These are phyloP conservation scores for Dipteronia sinensis DNA, from an alignment of 345 rosid genomes.

Conservation along the genomic window DNA sequence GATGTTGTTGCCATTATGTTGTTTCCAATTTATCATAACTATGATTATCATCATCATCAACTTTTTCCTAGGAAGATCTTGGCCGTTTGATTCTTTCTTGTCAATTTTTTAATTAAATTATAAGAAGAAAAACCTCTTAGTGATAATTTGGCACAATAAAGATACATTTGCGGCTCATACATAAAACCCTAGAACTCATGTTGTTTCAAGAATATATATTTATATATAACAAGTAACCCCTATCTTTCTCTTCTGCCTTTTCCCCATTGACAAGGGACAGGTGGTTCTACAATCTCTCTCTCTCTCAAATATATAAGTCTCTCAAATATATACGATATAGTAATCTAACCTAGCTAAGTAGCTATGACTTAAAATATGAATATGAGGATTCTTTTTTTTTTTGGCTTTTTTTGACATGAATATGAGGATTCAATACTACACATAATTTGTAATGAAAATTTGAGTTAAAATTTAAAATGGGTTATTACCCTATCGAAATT, in stretches of 20 bases:
- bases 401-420: too few species aligned
- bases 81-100: not conserved
- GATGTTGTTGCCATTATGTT: slow-evolving; percentile 8
- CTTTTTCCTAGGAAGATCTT: slow-evolving; percentile 1
- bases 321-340: too few species aligned
- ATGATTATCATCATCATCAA: not conserved
- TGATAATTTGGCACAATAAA: not conserved
- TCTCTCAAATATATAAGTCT: too few species aligned
- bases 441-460: not conserved
- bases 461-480: not conserved
- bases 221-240: not conserved
- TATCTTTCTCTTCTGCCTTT: not conserved
- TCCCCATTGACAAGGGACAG: not conserved
- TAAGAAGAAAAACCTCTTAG: not conserved
- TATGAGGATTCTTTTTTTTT: too few species aligned
- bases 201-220: not conserved
- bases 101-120: not conserved
- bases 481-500: too few species aligned
- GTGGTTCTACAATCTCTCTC: too few species aligned
- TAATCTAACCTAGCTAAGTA: not conserved
- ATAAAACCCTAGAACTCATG: not conserved
- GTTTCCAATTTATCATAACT: not conserved
- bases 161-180: not conserved
- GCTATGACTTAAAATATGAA: not conserved
- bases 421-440: too few species aligned